Evolutionary conservation across 805 yeast species (phyloP), one percentile per base, ranked within the genome.

Genomic region (Cyberlindnera maclurae): DNA sequence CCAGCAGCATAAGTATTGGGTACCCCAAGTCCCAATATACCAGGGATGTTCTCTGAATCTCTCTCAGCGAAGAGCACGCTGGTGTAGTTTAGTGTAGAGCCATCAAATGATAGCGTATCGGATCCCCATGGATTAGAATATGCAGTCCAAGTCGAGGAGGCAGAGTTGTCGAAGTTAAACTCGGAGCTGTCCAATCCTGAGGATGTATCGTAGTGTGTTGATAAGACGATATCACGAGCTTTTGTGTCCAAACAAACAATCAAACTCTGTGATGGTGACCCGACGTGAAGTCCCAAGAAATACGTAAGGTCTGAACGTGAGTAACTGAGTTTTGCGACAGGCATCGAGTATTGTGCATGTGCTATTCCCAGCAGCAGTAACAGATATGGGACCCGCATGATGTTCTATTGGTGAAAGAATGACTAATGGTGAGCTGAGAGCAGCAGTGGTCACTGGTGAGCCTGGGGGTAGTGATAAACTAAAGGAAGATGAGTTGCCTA

Each of bases 221-320:
- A 39, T 5, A 41, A 40, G 9, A 41, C 36, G 12, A 41, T 41
- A 28, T 44, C 48, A 31, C 45, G 42, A 15, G 38, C 39, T 8
- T 31, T 34, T 2, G 43, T 39, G 24, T 44, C 45, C 5, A 41
- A 24, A 29, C 39, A 42, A 16, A 40, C 39, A 5, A 37, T n/a
- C 5, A 41, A 2, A 4, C 26, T 31, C 37, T 44, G 48, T 15
- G 26, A 26, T 4, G 45, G 48, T 7, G 41, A 15, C 2, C 48
- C 48, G 4, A 41, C 44, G 10, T 34, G 15, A 8, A 44, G 24
- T 20, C 8, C 24, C 24, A 20, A 8, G 24, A 20, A 20, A 8
- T 20, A 20, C 8, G 24, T 20, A 20, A 8, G 8, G 8, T 20
- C 24, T 20, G 43, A 26, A 26, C 47, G 38, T 4, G 44, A 33